phyloP scores from a whole-genome alignment of 352 stramenopile genomes.

The Blastocystis sp. region DNA sequence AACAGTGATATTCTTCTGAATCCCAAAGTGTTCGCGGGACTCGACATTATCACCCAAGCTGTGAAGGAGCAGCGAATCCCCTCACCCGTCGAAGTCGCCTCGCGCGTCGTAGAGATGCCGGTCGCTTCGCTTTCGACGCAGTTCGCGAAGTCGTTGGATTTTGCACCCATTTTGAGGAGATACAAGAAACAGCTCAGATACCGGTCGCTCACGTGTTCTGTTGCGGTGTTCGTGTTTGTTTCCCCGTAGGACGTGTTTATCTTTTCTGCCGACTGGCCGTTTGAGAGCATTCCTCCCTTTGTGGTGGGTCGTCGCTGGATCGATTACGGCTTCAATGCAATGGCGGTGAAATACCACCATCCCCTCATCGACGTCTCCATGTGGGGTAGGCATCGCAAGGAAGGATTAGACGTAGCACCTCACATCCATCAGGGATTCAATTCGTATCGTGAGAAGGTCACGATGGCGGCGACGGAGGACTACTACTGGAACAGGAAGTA shows the following conservation, averaged over 20 bases:
- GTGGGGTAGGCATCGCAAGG: not conserved
- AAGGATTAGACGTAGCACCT: not conserved
- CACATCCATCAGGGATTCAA: conserved; percentile 24
- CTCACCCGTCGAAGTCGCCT: not conserved
- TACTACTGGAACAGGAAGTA: not conserved
- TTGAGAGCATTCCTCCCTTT: not conserved
- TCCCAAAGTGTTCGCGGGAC: not conserved
- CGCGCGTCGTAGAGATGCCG: not conserved
- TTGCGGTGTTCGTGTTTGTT: not conserved
- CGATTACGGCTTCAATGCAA: not conserved
- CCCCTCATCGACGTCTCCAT: conserved; percentile 16
- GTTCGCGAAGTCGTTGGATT: not conserved
- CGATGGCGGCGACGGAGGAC: not conserved
- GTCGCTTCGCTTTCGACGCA: not conserved
- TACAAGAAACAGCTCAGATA: not conserved
- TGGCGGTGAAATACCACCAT: not conserved
- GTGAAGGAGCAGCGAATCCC: not conserved
- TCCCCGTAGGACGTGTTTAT: not conserved
- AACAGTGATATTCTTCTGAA: conserved; percentile 43
- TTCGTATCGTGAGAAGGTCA: not conserved
- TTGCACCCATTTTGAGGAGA: not conserved
- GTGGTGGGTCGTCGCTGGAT: not conserved
- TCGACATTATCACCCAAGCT: not conserved
- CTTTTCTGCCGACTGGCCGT: not conserved
- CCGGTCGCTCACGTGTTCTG: not conserved